Conservation (phyloP, 805 yeast species). For the Wickerhamiella shivajii region DNA sequence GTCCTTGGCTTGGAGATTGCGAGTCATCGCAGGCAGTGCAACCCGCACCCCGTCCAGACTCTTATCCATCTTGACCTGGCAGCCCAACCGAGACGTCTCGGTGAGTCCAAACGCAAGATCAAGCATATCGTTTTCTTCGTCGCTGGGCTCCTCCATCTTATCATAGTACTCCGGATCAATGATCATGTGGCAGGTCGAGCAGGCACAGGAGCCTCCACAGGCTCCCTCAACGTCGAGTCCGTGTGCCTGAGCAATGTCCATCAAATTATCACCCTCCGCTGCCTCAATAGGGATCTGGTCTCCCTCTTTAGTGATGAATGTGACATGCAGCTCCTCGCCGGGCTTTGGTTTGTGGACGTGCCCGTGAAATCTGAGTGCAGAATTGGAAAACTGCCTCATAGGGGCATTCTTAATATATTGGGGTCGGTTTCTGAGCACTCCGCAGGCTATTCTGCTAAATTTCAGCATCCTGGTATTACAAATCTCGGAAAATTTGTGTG, state of each 20-base stretch:
- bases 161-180: constrained; percentile 94
- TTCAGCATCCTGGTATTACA: too few relatives aligned
- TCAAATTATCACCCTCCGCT: constrained; percentile 77
- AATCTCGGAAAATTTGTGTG: too few relatives aligned
- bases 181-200: constrained; percentile 94
- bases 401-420: too few relatives aligned
- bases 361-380: constrained; percentile 38
- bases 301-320: constrained; percentile 88
- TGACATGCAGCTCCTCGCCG: constrained; percentile 80
- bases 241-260: constrained; percentile 91
- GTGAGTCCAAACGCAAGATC: constrained; percentile 95
- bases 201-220: constrained; percentile 98
- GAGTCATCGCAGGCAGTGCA: constrained; percentile 93
- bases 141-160: constrained; percentile 83
- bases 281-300: constrained; percentile 68
- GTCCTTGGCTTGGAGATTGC: constrained; percentile 75
- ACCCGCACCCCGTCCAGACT: constrained; percentile 87
- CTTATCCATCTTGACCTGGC: constrained; percentile 81
- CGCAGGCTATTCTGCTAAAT: too few relatives aligned
- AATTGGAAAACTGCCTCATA: constrained; percentile 2
- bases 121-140: constrained; percentile 96
- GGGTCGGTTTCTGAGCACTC: too few relatives aligned
- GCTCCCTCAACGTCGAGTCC: constrained; percentile 93
- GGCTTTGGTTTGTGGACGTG: constrained; percentile 82
- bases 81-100: constrained; percentile 90